Conservation (phyloP, 768 basidiomycete species). For the Suillus discolor region DNA sequence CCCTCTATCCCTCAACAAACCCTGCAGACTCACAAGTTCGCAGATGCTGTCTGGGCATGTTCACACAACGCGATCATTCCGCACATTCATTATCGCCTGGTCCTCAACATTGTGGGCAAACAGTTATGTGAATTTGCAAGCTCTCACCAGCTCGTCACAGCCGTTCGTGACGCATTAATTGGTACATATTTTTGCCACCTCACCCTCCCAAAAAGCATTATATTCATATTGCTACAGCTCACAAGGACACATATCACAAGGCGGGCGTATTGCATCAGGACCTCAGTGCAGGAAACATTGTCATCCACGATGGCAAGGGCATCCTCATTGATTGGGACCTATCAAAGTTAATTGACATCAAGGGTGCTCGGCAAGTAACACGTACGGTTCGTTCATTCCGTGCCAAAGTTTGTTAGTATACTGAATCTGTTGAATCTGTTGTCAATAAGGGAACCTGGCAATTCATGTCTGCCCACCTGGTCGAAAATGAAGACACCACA, state of each 20-base stretch:
- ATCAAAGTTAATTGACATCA: no score
- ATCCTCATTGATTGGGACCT: no score
- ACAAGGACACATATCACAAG: not conserved
- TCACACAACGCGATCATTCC: not conserved
- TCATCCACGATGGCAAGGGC: no score
- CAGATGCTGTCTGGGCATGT: not conserved
- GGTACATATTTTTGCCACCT: not conserved
- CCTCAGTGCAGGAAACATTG: no score
- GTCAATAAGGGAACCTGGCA: conserved; percentile 35
- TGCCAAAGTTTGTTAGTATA: not conserved
- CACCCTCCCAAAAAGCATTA: not conserved
- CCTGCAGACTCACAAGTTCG: not conserved
- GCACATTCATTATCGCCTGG: not conserved
- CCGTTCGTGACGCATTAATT: not conserved
- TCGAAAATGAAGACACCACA: conserved; percentile 12
- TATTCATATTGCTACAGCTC: conserved; percentile 7
- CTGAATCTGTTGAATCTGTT: not conserved
- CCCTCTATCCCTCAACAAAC: not conserved
- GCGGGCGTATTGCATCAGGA: no score
- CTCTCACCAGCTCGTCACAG: not conserved
- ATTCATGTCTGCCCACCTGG: no score
- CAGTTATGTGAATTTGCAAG: not conserved
- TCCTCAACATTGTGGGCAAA: not conserved
- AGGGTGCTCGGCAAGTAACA: no score
- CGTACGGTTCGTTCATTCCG: no score